Evolutionary conservation across 1,284 basidiomycete species (phyloP), one percentile per base, ranked within the genome.

Genomic region (Sanghuangporus weigelae): DNA sequence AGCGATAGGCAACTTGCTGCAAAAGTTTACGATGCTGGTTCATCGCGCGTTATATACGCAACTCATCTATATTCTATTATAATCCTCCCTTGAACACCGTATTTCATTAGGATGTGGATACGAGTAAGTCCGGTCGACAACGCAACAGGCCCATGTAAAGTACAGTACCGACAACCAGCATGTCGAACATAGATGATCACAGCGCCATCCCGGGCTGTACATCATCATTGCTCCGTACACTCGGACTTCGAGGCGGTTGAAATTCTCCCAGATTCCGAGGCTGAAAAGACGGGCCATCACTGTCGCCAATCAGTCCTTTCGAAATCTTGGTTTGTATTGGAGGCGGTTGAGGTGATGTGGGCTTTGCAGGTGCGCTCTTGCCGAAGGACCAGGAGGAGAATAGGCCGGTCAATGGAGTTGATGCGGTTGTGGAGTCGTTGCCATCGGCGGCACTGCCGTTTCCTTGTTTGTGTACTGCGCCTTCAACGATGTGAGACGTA

Each of bases 381-480:
- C 63, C 62, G 36, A 63, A 57, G 7, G 59, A 57, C 63, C 63
- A 61, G 2, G 63, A 64, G 10, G 63, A 64, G 21, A 64, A 42
- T 19, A 64, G 23, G 23, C 39, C 49, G 11, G 63, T 55, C 42
- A 57, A 35, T 19, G 48, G 36, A 14, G 62, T 36, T 14, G 62
- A 42, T 19, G 46, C n/a, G 31, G 35, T 31, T 44, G 35, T 42
- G 19, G 58, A 2, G 14, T 50, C 51, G 26, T 3, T 42, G 26
- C n/a, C n/a, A 16, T 36, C 31, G 14, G 12, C 40, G 12, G 40
- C 44, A 7, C 42, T 36, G 21, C n/a, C 46, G 38, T 26, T 23
- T 42, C 42, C 26, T 4, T 31, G 26, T 31, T 5, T 5, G 5
- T 31, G 26, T 5, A 31, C 26, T 31, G 26, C 26, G 5, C n/a